These are phyloP conservation scores for Trypanosoma avium DNA, from an alignment of 208 protist species.

Conservation along the genomic window DNA sequence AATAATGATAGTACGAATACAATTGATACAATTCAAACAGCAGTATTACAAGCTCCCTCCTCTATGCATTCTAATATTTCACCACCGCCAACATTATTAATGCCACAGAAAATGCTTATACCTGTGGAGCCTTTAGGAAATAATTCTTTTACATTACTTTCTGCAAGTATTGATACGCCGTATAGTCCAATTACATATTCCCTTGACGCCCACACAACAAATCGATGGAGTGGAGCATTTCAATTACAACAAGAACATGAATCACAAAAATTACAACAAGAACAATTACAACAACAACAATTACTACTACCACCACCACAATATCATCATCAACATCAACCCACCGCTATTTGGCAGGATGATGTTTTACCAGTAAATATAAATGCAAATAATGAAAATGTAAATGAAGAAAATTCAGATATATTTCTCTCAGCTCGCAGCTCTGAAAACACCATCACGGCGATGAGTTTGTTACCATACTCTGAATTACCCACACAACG, in stretches of 20 bases:
- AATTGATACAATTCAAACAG: neutral
- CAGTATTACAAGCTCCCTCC: neutral
- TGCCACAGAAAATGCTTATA: conserved; percentile 1
- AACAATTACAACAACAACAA: neutral
- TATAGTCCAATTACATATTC: conserved; percentile 90
- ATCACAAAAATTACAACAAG: too few relatives aligned
- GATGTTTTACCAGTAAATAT: too few relatives aligned
- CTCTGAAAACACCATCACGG: neutral
- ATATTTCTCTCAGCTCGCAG: neutral
- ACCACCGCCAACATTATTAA: neutral
- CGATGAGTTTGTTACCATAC: conserved; percentile 34
- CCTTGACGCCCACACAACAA: conserved; percentile 41
- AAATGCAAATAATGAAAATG: too few relatives aligned
- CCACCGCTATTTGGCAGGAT: too few relatives aligned
- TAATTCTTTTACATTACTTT: conserved; percentile 74
- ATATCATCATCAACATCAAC: too few relatives aligned
- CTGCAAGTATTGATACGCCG: conserved; percentile 71
- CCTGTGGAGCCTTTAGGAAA: conserved; percentile 19
- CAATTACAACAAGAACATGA: too few relatives aligned
- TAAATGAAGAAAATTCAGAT: too few relatives aligned
- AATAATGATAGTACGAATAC: neutral
- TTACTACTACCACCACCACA: neutral
- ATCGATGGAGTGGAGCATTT: too few relatives aligned
- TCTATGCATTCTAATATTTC: neutral
- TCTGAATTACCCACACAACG: conserved; percentile 23